These are phyloP conservation scores for Komagataella pseudopastoris DNA, from an alignment of 805 yeast species.

Conservation along the genomic window DNA sequence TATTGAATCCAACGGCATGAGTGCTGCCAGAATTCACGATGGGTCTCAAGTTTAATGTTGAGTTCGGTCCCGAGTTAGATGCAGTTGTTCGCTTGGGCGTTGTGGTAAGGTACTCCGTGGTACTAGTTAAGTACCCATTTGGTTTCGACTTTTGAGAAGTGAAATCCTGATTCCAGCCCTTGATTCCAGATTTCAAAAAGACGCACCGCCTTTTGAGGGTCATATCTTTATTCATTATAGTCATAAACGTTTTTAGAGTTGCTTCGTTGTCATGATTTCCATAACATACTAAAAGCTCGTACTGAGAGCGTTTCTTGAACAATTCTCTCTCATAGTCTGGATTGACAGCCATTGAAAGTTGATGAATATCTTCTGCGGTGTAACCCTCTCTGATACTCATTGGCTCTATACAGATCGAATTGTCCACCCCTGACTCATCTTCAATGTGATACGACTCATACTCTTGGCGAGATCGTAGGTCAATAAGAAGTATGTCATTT, in stretches of 20 bases:
- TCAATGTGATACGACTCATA: conserved; percentile 52
- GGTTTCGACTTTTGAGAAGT: not conserved
- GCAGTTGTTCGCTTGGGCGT: conserved; percentile 6
- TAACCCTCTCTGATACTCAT: conserved; percentile 33
- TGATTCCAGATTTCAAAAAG: conserved; percentile 51
- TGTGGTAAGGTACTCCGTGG: not conserved
- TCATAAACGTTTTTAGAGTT: conserved; percentile 17
- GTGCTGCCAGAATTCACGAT: conserved; percentile 16
- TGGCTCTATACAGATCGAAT: conserved; percentile 70
- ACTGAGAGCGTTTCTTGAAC: conserved; percentile 40
- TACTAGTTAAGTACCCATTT: not conserved
- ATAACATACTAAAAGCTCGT: conserved; percentile 54
- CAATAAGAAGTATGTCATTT: conserved; percentile 44
- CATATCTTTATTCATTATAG: conserved; percentile 21
- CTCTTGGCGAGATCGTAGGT: conserved; percentile 48
- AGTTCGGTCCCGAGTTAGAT: not conserved
- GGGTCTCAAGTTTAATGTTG: not conserved
- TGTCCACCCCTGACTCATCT: conserved; percentile 20
- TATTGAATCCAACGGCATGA: conserved; percentile 52
- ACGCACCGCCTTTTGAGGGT: conserved; percentile 24
- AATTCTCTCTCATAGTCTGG: conserved; percentile 39
- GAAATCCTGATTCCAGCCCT: conserved; percentile 38
- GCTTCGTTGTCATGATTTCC: conserved; percentile 22
- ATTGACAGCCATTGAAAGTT: conserved; percentile 38
- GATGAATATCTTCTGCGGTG: conserved; percentile 56